Conservation (phyloP, 75 land plant genomes). For the Picea sitchensis region DNA sequence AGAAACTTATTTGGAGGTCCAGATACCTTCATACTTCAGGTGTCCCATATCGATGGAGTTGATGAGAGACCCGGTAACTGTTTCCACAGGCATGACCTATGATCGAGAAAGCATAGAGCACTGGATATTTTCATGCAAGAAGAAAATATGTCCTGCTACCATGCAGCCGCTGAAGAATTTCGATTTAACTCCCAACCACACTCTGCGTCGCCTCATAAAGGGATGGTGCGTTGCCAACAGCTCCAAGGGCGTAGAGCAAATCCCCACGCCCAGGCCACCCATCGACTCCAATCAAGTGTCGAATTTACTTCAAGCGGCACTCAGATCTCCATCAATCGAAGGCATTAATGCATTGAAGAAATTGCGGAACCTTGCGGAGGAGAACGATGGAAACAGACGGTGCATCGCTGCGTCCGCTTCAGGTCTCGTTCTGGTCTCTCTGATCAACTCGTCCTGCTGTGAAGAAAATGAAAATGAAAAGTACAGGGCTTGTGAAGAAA, state of each 20-base stretch:
- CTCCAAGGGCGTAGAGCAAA: not conserved
- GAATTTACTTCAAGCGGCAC: not conserved
- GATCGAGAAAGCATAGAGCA: conserved; percentile 42
- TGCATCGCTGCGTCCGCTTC: conserved; percentile 8
- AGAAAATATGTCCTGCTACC: conserved; percentile 53
- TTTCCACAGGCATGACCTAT: conserved; percentile 3
- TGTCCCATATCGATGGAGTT: not conserved
- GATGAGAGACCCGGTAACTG: not conserved
- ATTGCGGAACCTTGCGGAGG: conserved; percentile 4
- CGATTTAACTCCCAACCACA: conserved; percentile 47
- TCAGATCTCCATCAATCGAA: too few species aligned
- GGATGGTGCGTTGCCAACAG: conserved; percentile 11
- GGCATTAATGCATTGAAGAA: conserved; percentile 12
- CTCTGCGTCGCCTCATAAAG: conserved; percentile 34
- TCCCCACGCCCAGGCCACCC: not conserved
- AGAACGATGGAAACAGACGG: not conserved
- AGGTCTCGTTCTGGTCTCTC: not conserved
- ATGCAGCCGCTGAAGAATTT: conserved; percentile 28
- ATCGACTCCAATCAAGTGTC: not conserved
- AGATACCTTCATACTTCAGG: not conserved
- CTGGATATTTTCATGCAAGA: conserved; percentile 34
- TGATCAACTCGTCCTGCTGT: not conserved
- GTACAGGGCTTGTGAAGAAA: conserved; percentile 28
- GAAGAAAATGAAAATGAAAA: conserved; percentile 5
- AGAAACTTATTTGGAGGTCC: not conserved